Evolutionary conservation across 441 rosid species (phyloP), one percentile per base, ranked within the genome.

Genomic region (Croton laevigatus): DNA sequence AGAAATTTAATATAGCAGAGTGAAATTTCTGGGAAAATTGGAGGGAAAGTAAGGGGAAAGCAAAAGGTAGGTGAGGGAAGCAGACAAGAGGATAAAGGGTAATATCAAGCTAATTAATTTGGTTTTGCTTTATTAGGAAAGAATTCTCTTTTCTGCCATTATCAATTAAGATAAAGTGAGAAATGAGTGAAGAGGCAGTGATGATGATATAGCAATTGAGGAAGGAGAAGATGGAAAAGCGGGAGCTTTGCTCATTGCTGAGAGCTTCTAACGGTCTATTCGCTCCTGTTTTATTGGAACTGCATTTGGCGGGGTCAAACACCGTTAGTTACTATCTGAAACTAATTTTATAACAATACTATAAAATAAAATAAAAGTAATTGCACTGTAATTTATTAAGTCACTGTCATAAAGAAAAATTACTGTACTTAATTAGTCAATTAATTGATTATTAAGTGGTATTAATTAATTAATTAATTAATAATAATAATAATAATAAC

Each of bases 221-320:
- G 62, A 42, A 44, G 61, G 48, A 42, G 54, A 59, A 60, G 44
- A 51, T 32, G 58, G 59, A 68, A 73, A 11, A 53, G 37, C 14
- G 68, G n/a, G 34, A 58, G 19, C 59, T 27, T 59, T 48, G 32
- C 64, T 37, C 59, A 45, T 59, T 48, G 32, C 64, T 37, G n/a
- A 6, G 38, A n/a, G 10, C 42, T 49, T 11, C n/a, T 17, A 57
- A 57, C 70, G 49, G 13, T 72, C 38, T 34, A 23, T 19, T 22
- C 37, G 6, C 17, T 46, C 76, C 68, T 51, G 13, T 8, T 73
- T 73, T 61, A 13, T 61, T 59, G 76, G 46, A 66, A 67, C 68
- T 8, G 62, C 8, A 40, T 9, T 73, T 8, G 68, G 3, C 76
- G 8, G 20, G 51, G 72, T 73, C 72, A 73, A 61, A 67, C 2